Conservation (phyloP, 2,329 filamentous ascomycete species). For the Fusarium praegraminearum region DNA sequence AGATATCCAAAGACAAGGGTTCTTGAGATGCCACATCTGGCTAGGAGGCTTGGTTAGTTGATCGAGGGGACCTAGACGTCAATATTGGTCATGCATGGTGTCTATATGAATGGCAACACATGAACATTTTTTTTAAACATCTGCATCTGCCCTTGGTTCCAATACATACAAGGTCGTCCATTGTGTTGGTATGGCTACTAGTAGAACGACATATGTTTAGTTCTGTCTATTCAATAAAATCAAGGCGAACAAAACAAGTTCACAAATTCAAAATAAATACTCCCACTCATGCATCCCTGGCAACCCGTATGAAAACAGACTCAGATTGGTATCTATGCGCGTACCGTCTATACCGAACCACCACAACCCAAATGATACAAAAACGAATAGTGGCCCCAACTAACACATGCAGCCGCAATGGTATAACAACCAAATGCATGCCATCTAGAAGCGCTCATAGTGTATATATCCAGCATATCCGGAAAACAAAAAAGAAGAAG, state of each 20-base stretch:
- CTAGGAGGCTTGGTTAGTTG: not conserved
- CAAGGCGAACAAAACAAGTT: not conserved
- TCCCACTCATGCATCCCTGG: not conserved
- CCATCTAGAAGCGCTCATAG: conserved; percentile 31
- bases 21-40: not conserved
- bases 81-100: conserved; percentile 1
- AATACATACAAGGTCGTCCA: not conserved
- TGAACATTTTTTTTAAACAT: not conserved
- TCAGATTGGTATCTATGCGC: conserved; percentile 50
- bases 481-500: not conserved
- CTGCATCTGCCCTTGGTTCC: not conserved
- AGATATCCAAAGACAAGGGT: conserved; percentile 21
- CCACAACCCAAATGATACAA: conserved; percentile 27
- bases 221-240: not conserved
- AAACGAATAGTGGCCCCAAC: conserved; percentile 16
- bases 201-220: not conserved
- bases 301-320: conserved; percentile 18
- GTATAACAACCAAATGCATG: conserved; percentile 30
- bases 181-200: not conserved
- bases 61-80: conserved; percentile 6
- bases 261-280: not conserved
- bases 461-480: conserved; percentile 22
- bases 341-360: conserved; percentile 45
- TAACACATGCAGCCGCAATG: conserved; percentile 17
- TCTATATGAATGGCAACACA: conserved; percentile 10